Evolutionary conservation across 495 filamentous ascomycete species (phyloP).

Genomic region (Xylaria scruposa): DNA sequence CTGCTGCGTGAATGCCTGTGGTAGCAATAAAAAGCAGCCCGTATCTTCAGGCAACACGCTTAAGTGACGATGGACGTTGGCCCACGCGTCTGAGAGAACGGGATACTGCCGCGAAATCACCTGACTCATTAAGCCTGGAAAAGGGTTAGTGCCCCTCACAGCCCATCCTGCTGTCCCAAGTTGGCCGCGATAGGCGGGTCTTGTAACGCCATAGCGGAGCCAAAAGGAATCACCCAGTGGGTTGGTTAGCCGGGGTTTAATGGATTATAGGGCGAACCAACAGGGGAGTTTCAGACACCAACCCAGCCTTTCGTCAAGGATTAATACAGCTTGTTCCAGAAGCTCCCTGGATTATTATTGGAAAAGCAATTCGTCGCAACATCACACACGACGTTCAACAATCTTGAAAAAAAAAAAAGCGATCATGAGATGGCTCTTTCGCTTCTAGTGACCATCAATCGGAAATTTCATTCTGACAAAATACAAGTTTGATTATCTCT

Average conservation of each 20-base stretch:
- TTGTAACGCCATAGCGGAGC: background rate
- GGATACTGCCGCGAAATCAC: conserved; percentile 42
- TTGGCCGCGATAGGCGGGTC: conserved; percentile 21
- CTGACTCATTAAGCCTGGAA: conserved; percentile 38
- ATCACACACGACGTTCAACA: background rate
- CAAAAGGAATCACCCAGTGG: conserved; percentile 11
- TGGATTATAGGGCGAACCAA: conserved; percentile 23
- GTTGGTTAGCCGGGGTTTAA: conserved; percentile 26
- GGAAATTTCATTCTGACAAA: too few relatives aligned
- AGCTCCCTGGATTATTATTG: background rate
- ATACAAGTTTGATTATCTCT: background rate
- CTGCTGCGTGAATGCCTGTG: conserved; percentile 28
- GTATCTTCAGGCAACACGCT: conserved; percentile 41
- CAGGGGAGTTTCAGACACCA: conserved; percentile 13
- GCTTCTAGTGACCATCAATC: background rate
- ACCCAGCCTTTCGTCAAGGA: conserved; percentile 9
- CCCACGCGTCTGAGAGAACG: conserved; percentile 39
- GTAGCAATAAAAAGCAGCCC: conserved; percentile 22
- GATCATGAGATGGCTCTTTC: background rate
- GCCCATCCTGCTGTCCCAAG: conserved; percentile 17
- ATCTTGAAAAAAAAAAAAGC: background rate
- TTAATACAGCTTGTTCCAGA: conserved; percentile 22
- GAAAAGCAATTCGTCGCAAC: background rate
- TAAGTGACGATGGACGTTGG: conserved; percentile 41
- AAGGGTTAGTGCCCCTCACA: conserved; percentile 31